A percentile compares a stretch with the other conserved stretches of the same genome.
These are phyloP conservation scores for Clausena lansium DNA, from an alignment of 345 rosid species.

Conservation along the genomic window DNA sequence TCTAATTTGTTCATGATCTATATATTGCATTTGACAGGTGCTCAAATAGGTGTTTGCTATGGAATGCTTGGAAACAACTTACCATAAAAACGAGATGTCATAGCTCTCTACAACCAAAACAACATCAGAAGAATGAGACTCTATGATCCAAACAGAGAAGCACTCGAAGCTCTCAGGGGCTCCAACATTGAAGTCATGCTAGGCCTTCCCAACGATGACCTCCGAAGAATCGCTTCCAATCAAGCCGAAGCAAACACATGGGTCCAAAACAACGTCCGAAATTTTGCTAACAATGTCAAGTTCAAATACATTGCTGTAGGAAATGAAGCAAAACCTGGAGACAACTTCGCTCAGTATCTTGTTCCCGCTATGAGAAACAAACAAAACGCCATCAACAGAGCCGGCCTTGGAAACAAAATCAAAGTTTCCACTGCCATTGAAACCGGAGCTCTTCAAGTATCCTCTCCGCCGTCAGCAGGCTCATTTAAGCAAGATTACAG, in stretches of 20 bases:
- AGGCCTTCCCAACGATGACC: constrained; percentile 38
- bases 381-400: constrained; percentile 16
- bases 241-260: constrained; percentile 45
- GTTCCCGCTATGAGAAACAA: constrained; percentile 36
- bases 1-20: too few species aligned
- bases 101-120: constrained; percentile 43
- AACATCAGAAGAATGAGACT: constrained; percentile 42
- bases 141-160: constrained; percentile 25
- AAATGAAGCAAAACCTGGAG: constrained; percentile 42
- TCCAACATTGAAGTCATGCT: constrained; percentile 49
- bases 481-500: constrained; percentile 22
- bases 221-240: constrained; percentile 32
- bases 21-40: constrained; percentile 19
- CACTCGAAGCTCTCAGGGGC: constrained; percentile 52
- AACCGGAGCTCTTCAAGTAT: constrained; percentile 8
- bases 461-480: constrained; percentile 41
- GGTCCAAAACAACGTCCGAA: constrained; percentile 44
- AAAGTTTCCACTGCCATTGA: constrained; percentile 37
- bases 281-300: constrained; percentile 33
- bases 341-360: constrained; percentile 22
- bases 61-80: constrained; percentile 54
- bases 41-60: constrained; percentile 69
- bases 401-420: constrained; percentile 28
- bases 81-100: constrained; percentile 45
- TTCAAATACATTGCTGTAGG: constrained; percentile 62